Conservation (phyloP, 805 yeast genomes). For the Sugiyamaella marilandica region DNA sequence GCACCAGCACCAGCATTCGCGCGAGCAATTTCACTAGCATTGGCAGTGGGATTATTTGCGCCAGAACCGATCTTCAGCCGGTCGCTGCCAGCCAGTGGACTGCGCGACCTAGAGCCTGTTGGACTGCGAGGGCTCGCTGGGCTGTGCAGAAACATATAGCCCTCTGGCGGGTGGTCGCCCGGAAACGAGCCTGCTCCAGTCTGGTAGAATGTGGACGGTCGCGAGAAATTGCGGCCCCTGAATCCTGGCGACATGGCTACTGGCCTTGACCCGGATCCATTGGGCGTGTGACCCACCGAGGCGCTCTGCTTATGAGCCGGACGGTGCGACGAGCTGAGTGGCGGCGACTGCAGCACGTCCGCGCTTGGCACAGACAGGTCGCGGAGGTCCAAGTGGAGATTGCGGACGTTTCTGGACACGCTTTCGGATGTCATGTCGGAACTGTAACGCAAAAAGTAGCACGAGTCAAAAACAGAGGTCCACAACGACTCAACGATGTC, state of each 20-base stretch:
- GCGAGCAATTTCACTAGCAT: too few relatives aligned
- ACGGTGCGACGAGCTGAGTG: background rate
- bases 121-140: constrained; percentile 1
- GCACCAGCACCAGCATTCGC: background rate
- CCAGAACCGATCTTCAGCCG: too few relatives aligned
- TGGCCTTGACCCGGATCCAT: constrained; percentile 1
- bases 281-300: background rate
- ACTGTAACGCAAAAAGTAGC: too few relatives aligned
- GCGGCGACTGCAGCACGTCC: background rate
- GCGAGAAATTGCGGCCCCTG: constrained; percentile 21
- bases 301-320: constrained; percentile 3
- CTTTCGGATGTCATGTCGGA: background rate
- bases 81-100: background rate
- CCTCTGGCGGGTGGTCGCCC: background rate
- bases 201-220: constrained; percentile 23
- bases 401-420: background rate
- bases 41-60: too few relatives aligned
- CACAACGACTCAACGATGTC: too few relatives aligned
- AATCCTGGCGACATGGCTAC: constrained; percentile 9
- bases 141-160: background rate
- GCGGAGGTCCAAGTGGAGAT: constrained; percentile 1
- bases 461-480: too few relatives aligned
- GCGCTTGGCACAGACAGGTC: background rate
- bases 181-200: constrained; percentile 5
- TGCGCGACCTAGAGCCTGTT: background rate